Evolutionary conservation across 1,139 yeast species (phyloP), one percentile per base, ranked within the genome.

Genomic region (Sugiyamaella pinicola): DNA sequence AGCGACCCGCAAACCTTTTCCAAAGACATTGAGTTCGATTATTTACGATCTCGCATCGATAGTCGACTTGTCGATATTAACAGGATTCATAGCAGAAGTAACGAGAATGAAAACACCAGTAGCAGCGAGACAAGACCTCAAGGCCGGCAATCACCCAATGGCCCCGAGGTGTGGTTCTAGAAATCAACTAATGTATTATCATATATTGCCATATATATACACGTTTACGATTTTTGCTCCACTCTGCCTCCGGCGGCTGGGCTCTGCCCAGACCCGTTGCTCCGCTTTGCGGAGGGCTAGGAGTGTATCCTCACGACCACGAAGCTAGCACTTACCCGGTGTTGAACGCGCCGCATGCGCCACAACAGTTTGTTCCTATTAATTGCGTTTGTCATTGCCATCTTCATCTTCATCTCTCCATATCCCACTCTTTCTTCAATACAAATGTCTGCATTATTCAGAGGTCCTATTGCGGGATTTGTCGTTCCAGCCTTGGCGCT

Each of bases 401-500:
- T 9, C 9, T 5, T 24, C 28, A 24, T 6, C 28, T 24, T 24
- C 28, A 24, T 24, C 28, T 24, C 28, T 24, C 28, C 9, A 24
- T 6, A 5, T 9, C 28, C 8, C 28, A 24, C 28, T 6, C 8
- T 24, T 24, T 24, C 9, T 24, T 24, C 8, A 24, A 24, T 6
- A 29, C n/a, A 37, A 15, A 51, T 51, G 54, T 41, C 54, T 15
- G 28, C 42, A 6, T 18, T 51, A 28, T 37, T 51, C 12, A 43
- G 54, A 51, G 42, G 51, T 8, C 54, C 54, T 4, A 47, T 51
- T 51, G 54, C 46, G 2, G 54, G 67, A 24, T 56, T 66, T 49
- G 61, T 65, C 15, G 48, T 66, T 37, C 70, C 70, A 31, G 65
- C 66, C 9, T 58, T 61, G 31, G 60, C 58, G 49, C 51, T 65